These are phyloP conservation scores for Marasmius sp. DNA, from an alignment of 1,284 basidiomycete species.

Conservation along the genomic window DNA sequence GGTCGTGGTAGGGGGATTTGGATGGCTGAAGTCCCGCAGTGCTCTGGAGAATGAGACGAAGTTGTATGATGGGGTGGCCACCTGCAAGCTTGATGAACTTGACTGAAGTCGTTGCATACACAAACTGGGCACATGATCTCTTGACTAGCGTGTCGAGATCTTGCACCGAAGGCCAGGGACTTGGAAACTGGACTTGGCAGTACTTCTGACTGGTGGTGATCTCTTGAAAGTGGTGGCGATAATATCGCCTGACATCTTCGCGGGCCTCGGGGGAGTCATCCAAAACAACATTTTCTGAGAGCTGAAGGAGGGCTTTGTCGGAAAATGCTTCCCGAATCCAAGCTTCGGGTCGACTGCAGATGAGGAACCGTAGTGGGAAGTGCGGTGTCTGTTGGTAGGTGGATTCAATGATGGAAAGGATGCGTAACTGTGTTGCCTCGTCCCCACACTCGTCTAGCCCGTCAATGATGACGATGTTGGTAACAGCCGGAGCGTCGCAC, in stretches of 20 bases:
- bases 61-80: constrained; percentile 20
- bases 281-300: too few species aligned
- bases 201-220: neutral
- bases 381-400: neutral
- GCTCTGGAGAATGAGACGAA: constrained; percentile 17
- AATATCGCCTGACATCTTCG: neutral
- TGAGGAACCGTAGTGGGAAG: constrained; percentile 24
- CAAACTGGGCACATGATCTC: constrained; percentile 23
- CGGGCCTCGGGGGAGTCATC: too few species aligned
- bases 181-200: neutral
- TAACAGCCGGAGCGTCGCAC: neutral
- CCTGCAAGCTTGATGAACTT: constrained; percentile 22
- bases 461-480: constrained; percentile 1
- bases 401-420: neutral
- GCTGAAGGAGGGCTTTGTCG: too few species aligned
- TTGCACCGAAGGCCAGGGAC: constrained; percentile 18
- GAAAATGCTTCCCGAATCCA: constrained; percentile 16
- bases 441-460: constrained; percentile 4
- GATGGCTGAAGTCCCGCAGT: neutral
- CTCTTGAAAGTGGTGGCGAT: neutral
- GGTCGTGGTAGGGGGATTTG: constrained; percentile 19
- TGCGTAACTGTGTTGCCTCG: neutral
- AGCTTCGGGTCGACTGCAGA: constrained; percentile 24
- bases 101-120: constrained; percentile 25
- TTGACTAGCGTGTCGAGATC: constrained; percentile 19